Evolutionary conservation across 257 asterid genomes (phyloP).

Genomic region (Nicotiana benthamiana): DNA sequence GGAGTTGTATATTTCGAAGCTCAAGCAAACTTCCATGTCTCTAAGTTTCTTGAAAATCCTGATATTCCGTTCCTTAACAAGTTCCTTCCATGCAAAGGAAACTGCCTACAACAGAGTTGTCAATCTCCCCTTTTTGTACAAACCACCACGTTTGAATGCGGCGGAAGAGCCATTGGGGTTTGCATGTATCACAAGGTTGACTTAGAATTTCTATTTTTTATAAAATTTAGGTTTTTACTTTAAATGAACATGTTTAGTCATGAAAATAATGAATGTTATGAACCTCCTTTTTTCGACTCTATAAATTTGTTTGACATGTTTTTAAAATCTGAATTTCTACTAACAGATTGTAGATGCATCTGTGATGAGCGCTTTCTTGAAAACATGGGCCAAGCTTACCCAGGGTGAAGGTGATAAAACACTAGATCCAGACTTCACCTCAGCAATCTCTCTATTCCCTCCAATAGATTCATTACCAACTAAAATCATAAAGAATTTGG

Average conservation of each 20-base stretch:
- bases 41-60: conserved; percentile 16
- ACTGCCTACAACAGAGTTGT: conserved; percentile 5
- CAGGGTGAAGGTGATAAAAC: not conserved
- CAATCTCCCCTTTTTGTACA: conserved; percentile 6
- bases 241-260: too few species aligned
- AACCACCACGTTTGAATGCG: conserved; percentile 11
- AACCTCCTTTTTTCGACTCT: too few species aligned
- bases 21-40: not conserved
- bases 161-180: conserved; percentile 17
- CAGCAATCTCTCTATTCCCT: conserved; percentile 8
- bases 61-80: conserved; percentile 11
- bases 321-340: not conserved
- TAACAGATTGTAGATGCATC: conserved; percentile 10
- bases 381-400: conserved; percentile 10
- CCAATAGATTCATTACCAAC: conserved; percentile 9
- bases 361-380: not conserved
- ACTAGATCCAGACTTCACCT: conserved; percentile 7
- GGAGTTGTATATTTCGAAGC: conserved; percentile 19
- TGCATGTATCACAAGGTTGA: conserved; percentile 19
- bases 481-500: conserved; percentile 1
- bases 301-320: too few species aligned
- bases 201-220: not conserved
- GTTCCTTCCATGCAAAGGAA: conserved; percentile 17
- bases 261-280: too few species aligned
- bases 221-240: too few species aligned